Evolutionary conservation across 1,284 basidiomycete species (phyloP).

Genomic region (Naganishia albida): DNA sequence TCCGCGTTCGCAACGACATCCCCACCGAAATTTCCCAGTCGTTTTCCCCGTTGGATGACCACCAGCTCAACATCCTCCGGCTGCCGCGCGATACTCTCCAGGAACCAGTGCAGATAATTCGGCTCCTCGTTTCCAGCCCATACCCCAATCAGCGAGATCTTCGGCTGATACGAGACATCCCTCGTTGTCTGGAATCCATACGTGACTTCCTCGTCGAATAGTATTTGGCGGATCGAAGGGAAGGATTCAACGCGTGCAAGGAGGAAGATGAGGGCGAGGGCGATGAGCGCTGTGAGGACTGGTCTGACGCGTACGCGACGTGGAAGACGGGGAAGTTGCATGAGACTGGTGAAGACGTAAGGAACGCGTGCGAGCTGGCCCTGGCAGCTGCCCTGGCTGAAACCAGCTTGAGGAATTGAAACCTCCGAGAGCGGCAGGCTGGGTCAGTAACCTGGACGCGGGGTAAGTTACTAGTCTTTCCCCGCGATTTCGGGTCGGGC

Average conservation of each 20-base stretch:
- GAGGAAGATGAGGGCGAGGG: background rate
- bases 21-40: background rate
- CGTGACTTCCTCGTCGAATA: slow-evolving; percentile 5
- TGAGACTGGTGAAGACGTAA: too few species aligned
- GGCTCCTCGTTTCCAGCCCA: slow-evolving; percentile 16
- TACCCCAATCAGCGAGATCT: slow-evolving; percentile 21
- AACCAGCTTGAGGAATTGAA: too few species aligned
- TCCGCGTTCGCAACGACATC: background rate
- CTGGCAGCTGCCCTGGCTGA: too few species aligned
- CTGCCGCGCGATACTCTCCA: slow-evolving; percentile 23
- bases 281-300: too few species aligned
- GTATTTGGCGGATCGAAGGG: background rate
- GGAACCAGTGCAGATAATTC: slow-evolving; percentile 20
- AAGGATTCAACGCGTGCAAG: slow-evolving; percentile 5
- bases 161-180: slow-evolving; percentile 10
- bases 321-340: too few species aligned
- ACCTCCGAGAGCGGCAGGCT: too few species aligned
- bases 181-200: background rate
- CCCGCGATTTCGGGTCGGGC: too few species aligned
- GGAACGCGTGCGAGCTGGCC: too few species aligned
- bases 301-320: too few species aligned
- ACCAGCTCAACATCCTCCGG: slow-evolving; percentile 20
- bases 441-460: too few species aligned
- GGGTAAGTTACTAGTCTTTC: too few species aligned
- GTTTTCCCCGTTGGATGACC: slow-evolving; percentile 8